Conservation (phyloP, 2,329 filamentous ascomycete genomes). For the Sclerotinia spermophila region DNA sequence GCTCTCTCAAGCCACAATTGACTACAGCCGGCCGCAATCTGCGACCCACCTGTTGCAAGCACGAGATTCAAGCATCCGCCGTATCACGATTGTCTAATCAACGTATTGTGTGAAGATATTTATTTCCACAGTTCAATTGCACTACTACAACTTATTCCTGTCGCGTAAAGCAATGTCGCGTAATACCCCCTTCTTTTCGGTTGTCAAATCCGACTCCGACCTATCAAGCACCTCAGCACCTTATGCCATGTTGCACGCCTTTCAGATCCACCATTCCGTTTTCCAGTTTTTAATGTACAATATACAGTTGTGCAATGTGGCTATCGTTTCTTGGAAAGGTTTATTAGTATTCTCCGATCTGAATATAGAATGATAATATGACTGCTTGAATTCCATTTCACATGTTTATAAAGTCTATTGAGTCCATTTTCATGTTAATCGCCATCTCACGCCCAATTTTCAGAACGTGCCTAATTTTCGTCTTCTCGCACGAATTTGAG, state of each 20-base stretch:
- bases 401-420: not conserved
- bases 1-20: not conserved
- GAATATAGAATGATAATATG: not conserved
- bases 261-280: not conserved
- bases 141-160: not conserved
- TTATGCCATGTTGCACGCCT: not conserved
- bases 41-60: not conserved
- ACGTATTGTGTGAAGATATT: not conserved
- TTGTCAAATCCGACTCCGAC: not conserved
- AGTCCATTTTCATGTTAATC: not conserved
- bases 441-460: not conserved
- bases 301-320: not conserved
- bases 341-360: not conserved
- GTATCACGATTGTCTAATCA: not conserved
- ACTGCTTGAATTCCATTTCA: not conserved
- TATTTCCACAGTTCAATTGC: not conserved
- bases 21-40: not conserved
- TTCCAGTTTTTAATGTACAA: too few species aligned
- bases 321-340: not conserved
- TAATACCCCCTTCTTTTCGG: not conserved
- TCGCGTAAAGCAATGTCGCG: not conserved
- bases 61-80: not conserved
- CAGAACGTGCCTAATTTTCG: not conserved
- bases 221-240: not conserved
- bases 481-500: not conserved